Percentiles rank a stretch among this genome's conserved stretches.
Evolutionary conservation across 2,329 filamentous ascomycete species (phyloP).

Genomic region (Macrophomina tecta): DNA sequence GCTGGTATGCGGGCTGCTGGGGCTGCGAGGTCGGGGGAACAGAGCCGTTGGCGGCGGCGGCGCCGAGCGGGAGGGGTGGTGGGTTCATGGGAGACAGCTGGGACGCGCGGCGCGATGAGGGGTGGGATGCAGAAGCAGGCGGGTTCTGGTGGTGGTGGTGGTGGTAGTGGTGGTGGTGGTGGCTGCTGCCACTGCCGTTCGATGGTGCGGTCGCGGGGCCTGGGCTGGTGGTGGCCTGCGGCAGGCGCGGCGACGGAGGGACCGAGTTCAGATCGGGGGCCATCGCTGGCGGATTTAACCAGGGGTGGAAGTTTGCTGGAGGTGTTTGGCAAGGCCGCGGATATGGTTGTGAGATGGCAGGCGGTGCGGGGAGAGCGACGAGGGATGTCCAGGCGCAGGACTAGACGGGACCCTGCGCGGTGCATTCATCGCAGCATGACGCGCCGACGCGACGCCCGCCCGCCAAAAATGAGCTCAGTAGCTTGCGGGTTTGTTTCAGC

Average conservation of each 20-base stretch:
- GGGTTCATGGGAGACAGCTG: conserved; percentile 56
- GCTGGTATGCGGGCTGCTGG: conserved; percentile 40
- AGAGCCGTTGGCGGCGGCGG: conserved; percentile 28
- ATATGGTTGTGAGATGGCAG: neutral
- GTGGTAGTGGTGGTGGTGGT: no score
- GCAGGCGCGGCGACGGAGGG: conserved; percentile 44
- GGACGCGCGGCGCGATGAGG: conserved; percentile 53
- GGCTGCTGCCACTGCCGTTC: conserved; percentile 35
- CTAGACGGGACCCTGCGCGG: conserved; percentile 1
- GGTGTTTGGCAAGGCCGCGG: conserved; percentile 2
- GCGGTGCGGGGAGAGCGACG: conserved; percentile 12
- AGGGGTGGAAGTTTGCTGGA: conserved; percentile 18
- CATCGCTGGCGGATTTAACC: conserved; percentile 42
- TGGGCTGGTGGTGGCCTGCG: conserved; percentile 41
- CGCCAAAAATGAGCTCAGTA: conserved; percentile 9
- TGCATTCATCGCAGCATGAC: conserved; percentile 13
- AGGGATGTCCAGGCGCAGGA: neutral
- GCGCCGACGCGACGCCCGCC: conserved; percentile 17
- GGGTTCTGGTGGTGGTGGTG: conserved; percentile 34
- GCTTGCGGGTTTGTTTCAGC: conserved; percentile 6
- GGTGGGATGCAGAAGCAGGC: conserved; percentile 39
- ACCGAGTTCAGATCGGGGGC: conserved; percentile 57
- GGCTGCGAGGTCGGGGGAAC: conserved; percentile 8
- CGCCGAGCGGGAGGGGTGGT: conserved; percentile 49
- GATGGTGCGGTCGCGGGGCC: conserved; percentile 39